Evolutionary conservation across 2,329 filamentous ascomycete genomes (phyloP).

Genomic region (Penicillium hesseltinei): DNA sequence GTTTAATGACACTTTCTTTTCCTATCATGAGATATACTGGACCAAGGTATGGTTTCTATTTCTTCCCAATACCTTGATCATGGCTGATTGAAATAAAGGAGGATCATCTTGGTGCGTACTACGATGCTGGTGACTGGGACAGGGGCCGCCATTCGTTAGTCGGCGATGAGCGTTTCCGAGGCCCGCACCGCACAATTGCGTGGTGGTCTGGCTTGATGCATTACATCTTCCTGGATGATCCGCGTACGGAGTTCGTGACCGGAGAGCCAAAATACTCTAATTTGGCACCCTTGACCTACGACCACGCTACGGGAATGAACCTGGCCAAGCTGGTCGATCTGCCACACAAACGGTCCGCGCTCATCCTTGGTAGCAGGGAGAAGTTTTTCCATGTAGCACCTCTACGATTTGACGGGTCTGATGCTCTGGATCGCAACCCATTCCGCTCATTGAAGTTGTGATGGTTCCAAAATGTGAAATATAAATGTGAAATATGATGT

Average conservation of each 20-base stretch:
- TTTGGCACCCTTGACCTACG: conserved; percentile 4
- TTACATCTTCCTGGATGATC: conserved; percentile 8
- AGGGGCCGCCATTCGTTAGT: conserved; percentile 6
- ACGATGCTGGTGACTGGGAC: conserved; percentile 9
- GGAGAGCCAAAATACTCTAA: conserved; percentile 10
- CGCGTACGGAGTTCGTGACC: conserved; percentile 1
- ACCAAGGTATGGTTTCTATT: conserved; percentile 51
- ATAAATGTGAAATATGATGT: not conserved
- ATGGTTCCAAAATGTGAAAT: not conserved
- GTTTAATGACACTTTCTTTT: conserved; percentile 68
- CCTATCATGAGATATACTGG: conserved; percentile 80
- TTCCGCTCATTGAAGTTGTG: not conserved
- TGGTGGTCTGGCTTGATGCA: conserved; percentile 9
- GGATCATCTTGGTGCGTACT: conserved; percentile 9
- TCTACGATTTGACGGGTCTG: too few species aligned
- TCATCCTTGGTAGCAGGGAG: conserved; percentile 7
- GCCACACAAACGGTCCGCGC: conserved; percentile 6
- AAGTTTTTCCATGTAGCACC: conserved; percentile 3
- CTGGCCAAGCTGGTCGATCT: conserved; percentile 3
- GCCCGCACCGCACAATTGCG: conserved; percentile 4
- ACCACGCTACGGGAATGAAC: conserved; percentile 9
- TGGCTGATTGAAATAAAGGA: not conserved
- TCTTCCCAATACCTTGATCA: too few species aligned
- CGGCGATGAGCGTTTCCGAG: conserved; percentile 4
- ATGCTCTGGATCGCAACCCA: too few species aligned